Evolutionary conservation across 225 moss, liverwort and hornwort species (phyloP).

Genomic region (Thuidium tamariscinum): DNA sequence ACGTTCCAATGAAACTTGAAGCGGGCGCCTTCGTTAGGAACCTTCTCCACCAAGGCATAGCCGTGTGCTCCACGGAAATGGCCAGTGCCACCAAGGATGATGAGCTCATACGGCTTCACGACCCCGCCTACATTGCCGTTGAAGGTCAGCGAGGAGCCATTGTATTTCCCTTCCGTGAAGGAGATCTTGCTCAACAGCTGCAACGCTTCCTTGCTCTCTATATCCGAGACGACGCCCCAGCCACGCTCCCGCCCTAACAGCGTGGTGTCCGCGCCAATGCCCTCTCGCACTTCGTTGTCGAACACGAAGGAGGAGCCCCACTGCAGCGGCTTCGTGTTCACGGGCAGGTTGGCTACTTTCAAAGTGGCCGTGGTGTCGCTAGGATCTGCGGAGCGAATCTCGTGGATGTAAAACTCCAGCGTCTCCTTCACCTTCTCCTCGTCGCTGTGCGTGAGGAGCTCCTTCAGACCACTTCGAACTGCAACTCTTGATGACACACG

Average conservation of each 20-base stretch:
- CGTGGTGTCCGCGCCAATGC: neutral
- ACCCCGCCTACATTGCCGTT: conserved; percentile 8
- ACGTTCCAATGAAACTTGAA: conserved; percentile 24
- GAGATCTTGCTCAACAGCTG: conserved; percentile 20
- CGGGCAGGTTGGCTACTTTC: conserved; percentile 10
- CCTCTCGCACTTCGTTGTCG: conserved; percentile 35
- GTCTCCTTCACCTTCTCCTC: neutral
- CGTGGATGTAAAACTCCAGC: conserved; percentile 18
- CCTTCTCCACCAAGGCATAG: neutral
- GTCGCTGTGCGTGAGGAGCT: neutral
- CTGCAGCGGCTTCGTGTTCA: neutral
- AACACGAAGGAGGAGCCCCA: conserved; percentile 28
- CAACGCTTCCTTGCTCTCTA: neutral
- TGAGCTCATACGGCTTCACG: neutral
- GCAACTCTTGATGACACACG: neutral
- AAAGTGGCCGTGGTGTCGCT: neutral
- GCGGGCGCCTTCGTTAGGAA: neutral
- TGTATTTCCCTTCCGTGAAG: neutral
- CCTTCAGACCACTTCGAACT: neutral
- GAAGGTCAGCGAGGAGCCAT: conserved; percentile 1
- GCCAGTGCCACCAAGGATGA: conserved; percentile 22
- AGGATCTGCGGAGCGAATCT: conserved; percentile 12
- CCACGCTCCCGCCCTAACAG: conserved; percentile 33
- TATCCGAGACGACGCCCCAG: conserved; percentile 10
- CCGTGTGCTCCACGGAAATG: conserved; percentile 26